phyloP scores from a whole-genome alignment of 2,329 filamentous ascomycete species.

The Pseudocercospora fuligena region DNA sequence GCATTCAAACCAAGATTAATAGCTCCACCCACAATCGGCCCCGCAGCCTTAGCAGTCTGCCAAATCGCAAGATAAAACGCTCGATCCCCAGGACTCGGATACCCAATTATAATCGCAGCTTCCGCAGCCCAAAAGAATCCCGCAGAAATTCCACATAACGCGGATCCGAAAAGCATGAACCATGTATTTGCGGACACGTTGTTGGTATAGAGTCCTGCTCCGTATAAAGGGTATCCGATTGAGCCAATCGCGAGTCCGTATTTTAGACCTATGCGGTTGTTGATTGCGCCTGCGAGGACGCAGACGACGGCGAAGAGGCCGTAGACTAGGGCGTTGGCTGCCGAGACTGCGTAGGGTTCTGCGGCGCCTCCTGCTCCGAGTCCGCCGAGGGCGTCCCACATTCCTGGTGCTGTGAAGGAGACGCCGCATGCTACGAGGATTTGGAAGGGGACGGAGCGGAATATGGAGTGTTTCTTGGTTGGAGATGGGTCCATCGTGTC shows the following conservation, averaged over 20 bases:
- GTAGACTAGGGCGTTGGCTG: conserved; percentile 57
- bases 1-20: conserved; percentile 56
- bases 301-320: conserved; percentile 55
- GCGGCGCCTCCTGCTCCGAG: conserved; percentile 35
- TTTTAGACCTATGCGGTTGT: conserved; percentile 41
- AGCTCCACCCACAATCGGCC: conserved; percentile 54
- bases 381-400: conserved; percentile 27
- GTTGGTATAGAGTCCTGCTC: conserved; percentile 54
- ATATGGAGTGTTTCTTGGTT: conserved; percentile 14
- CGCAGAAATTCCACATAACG: conserved; percentile 53
- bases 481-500: not conserved
- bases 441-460: conserved; percentile 27
- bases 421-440: conserved; percentile 28
- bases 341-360: conserved; percentile 49
- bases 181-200: conserved; percentile 57
- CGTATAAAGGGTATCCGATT: conserved; percentile 56
- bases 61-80: conserved; percentile 53
- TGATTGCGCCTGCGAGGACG: conserved; percentile 34
- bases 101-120: conserved; percentile 55
- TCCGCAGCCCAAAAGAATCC: conserved; percentile 58
- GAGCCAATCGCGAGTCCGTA: conserved; percentile 46
- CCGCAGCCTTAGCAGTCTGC: conserved; percentile 57
- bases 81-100: conserved; percentile 46
- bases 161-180: conserved; percentile 56
- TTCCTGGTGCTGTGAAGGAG: conserved; percentile 30